Conservation (phyloP, 371 early-diverging fungal species). For the Mortierella sp. region DNA sequence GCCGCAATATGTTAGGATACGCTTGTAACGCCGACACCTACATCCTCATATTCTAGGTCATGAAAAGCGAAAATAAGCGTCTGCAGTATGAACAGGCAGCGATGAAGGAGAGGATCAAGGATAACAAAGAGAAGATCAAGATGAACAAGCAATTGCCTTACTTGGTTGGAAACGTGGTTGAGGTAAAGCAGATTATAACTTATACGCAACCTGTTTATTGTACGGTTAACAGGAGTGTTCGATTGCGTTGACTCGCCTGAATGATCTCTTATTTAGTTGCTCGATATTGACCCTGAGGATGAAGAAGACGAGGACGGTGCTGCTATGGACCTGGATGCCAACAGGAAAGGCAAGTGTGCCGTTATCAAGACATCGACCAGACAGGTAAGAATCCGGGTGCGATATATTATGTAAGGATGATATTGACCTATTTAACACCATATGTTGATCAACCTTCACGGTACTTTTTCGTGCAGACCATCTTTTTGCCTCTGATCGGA, state of each 20-base stretch:
- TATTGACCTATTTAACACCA: too few relatives aligned
- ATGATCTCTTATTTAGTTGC: conserved; percentile 64
- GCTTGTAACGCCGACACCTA: not conserved
- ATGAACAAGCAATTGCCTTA: conserved; percentile 99
- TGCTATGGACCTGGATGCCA: conserved; percentile 92
- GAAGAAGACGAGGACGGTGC: conserved; percentile 94
- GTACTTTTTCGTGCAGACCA: conserved; percentile 71
- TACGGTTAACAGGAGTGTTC: too few relatives aligned
- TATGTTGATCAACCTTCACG: not conserved
- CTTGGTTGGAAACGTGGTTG: conserved; percentile 99
- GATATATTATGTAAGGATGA: not conserved
- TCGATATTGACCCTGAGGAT: conserved; percentile 91
- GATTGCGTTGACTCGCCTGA: too few relatives aligned
- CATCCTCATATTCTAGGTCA: conserved; percentile 65
- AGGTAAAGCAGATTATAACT: too few relatives aligned
- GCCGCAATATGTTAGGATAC: too few relatives aligned
- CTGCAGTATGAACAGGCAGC: conserved; percentile 90
- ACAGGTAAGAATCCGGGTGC: conserved; percentile 69
- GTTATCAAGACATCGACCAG: conserved; percentile 98
- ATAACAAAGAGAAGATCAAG: conserved; percentile 99
- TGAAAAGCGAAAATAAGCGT: conserved; percentile 91
- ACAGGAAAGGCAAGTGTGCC: conserved; percentile 96
- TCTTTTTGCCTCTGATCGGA: conserved; percentile 98
- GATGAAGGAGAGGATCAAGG: conserved; percentile 96
- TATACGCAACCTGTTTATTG: too few relatives aligned